These are phyloP conservation scores for Ustulina deusta DNA, from an alignment of 2,329 filamentous ascomycete species.

Conservation along the genomic window DNA sequence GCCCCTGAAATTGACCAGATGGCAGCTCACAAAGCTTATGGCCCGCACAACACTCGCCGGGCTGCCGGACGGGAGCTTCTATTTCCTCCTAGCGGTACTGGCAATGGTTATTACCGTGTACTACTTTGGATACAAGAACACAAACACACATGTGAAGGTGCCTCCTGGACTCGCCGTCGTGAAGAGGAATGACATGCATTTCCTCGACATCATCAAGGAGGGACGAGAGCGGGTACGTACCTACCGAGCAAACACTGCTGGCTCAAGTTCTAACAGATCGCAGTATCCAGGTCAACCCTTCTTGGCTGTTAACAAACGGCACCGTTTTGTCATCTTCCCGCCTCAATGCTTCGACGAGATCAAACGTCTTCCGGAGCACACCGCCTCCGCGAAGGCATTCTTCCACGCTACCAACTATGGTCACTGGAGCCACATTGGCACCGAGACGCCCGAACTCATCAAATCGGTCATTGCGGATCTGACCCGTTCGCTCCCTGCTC, in stretches of 20 bases:
- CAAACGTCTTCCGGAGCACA: constrained; percentile 31
- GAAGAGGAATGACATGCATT: constrained; percentile 21
- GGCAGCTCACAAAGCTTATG: constrained; percentile 33
- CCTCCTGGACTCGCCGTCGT: constrained; percentile 17
- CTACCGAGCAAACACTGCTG: neutral
- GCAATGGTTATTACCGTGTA: neutral
- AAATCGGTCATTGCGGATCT: constrained; percentile 25
- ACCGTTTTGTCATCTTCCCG: constrained; percentile 30
- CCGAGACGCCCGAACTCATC: constrained; percentile 20
- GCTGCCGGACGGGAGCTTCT: constrained; percentile 4
- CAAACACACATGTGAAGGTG: constrained; percentile 1
- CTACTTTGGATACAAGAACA: constrained; percentile 4
- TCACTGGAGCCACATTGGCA: constrained; percentile 25
- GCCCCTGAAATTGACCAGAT: constrained; percentile 33
- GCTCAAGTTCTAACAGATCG: constrained; percentile 11
- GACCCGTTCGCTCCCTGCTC: constrained; percentile 28
- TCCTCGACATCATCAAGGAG: constrained; percentile 26
- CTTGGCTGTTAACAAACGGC: constrained; percentile 20
- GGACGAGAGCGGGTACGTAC: constrained; percentile 22
- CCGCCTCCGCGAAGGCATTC: constrained; percentile 27
- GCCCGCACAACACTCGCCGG: constrained; percentile 13
- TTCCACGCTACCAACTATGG: constrained; percentile 25
- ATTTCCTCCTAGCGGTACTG: constrained; percentile 3
- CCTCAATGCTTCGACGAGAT: constrained; percentile 31
- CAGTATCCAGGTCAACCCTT: constrained; percentile 30